Conservation (phyloP, 345 rosid species). For the Populus davidiana region DNA sequence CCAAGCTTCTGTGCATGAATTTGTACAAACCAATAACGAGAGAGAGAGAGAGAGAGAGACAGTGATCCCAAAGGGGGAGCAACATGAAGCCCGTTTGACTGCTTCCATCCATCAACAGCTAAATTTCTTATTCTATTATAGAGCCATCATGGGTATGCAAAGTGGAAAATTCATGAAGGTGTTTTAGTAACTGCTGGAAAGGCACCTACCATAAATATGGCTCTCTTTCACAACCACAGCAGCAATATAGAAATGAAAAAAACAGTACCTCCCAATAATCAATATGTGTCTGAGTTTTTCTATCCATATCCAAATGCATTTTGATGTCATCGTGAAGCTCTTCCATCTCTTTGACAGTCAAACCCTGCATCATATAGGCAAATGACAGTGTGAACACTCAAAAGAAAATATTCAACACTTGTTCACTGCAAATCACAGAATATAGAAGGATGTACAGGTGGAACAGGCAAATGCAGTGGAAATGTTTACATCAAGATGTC, state of each 20-base stretch:
- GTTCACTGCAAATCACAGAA: too few relatives aligned
- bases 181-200: too few relatives aligned
- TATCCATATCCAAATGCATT: conserved; percentile 90
- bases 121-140: too few relatives aligned
- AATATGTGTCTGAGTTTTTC: conserved; percentile 61
- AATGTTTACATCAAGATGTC: background rate
- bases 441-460: background rate
- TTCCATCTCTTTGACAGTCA: conserved; percentile 88
- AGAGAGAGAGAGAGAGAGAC: too few relatives aligned
- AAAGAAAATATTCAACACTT: background rate
- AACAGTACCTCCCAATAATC: conserved; percentile 85
- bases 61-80: background rate
- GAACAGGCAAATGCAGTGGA: background rate
- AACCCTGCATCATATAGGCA: conserved; percentile 52
- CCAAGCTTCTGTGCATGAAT: background rate
- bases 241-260: background rate
- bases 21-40: background rate
- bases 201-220: too few relatives aligned
- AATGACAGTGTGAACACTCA: conserved; percentile 1
- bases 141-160: too few relatives aligned
- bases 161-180: too few relatives aligned
- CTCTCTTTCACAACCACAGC: too few relatives aligned
- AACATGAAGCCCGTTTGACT: background rate
- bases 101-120: too few relatives aligned
- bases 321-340: conserved; percentile 93